Evolutionary conservation across 2,329 filamentous ascomycete genomes (phyloP).

Genomic region (Claviceps humidiphila): DNA sequence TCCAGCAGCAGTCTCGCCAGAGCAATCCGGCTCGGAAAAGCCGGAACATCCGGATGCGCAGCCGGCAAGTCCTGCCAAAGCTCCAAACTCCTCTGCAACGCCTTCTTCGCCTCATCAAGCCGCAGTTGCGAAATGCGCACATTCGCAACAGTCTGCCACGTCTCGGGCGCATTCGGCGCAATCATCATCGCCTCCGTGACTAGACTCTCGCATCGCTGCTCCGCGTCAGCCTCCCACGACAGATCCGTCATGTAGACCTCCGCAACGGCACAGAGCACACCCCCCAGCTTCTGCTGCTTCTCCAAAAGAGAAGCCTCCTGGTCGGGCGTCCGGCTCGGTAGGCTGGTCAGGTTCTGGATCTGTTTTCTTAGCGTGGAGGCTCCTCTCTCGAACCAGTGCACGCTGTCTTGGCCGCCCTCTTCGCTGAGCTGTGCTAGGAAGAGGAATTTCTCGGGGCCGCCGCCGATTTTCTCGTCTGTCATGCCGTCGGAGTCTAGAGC

Average conservation of each 20-base stretch:
- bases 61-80: slow-evolving; percentile 72
- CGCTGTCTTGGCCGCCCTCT: slow-evolving; percentile 51
- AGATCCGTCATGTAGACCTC: slow-evolving; percentile 99
- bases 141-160: slow-evolving; percentile 90
- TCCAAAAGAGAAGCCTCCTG: slow-evolving; percentile 39
- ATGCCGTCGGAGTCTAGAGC: slow-evolving; percentile 63
- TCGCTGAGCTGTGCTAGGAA: slow-evolving; percentile 85
- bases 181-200: slow-evolving; percentile 84
- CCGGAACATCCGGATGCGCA: slow-evolving; percentile 59
- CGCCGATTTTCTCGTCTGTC: slow-evolving; percentile 57
- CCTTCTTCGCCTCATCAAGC: slow-evolving; percentile 64
- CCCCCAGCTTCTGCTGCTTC: slow-evolving; percentile 70
- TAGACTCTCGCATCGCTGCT: slow-evolving; percentile 72
- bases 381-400: slow-evolving; percentile 56
- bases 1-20: slow-evolving; percentile 81
- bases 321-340: slow-evolving; percentile 23
- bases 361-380: slow-evolving; percentile 58
- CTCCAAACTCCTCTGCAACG: slow-evolving; percentile 65
- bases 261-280: slow-evolving; percentile 83
- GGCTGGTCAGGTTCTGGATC: slow-evolving; percentile 49
- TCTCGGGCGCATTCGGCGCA: slow-evolving; percentile 68
- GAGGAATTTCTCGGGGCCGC: slow-evolving; percentile 85
- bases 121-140: slow-evolving; percentile 81
- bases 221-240: slow-evolving; percentile 83
- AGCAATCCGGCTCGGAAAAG: slow-evolving; percentile 75